phyloP scores from a whole-genome alignment of 139 green algal species.

The Asterochloris erici region DNA sequence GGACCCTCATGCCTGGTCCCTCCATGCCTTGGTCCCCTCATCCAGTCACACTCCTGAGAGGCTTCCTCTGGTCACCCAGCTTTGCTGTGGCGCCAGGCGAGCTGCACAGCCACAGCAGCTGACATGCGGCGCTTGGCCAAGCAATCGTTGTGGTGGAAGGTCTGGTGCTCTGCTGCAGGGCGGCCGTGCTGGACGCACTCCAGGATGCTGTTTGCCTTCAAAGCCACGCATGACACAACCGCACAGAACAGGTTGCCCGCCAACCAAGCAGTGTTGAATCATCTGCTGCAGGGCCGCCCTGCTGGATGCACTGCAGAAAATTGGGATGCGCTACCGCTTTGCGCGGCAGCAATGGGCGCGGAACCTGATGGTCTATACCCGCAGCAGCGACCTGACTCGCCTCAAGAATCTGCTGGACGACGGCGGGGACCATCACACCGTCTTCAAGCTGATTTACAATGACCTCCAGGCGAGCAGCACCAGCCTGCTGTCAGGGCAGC shows the following conservation, averaged over 20 bases:
- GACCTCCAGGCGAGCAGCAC: conserved; percentile 37
- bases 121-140: too few species aligned
- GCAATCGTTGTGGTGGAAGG: neutral
- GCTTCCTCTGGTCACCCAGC: too few species aligned
- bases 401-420: conserved; percentile 55
- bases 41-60: too few species aligned
- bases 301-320: conserved; percentile 55
- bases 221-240: neutral
- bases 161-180: neutral
- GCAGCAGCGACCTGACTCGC: conserved; percentile 45
- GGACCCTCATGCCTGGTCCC: too few species aligned
- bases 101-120: too few species aligned
- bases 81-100: too few species aligned
- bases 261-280: neutral
- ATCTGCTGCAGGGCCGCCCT: conserved; percentile 33
- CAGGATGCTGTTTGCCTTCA: neutral
- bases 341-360: conserved; percentile 34
- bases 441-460: conserved; percentile 57
- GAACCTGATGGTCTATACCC: conserved; percentile 41
- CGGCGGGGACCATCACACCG: conserved; percentile 50
- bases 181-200: neutral
- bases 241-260: neutral
- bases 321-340: conserved; percentile 47
- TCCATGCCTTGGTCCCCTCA: too few species aligned
- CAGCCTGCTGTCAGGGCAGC: neutral